These are phyloP conservation scores for Rhynchosporium agropyri DNA, from an alignment of 2,329 filamentous ascomycete genomes.

Conservation along the genomic window DNA sequence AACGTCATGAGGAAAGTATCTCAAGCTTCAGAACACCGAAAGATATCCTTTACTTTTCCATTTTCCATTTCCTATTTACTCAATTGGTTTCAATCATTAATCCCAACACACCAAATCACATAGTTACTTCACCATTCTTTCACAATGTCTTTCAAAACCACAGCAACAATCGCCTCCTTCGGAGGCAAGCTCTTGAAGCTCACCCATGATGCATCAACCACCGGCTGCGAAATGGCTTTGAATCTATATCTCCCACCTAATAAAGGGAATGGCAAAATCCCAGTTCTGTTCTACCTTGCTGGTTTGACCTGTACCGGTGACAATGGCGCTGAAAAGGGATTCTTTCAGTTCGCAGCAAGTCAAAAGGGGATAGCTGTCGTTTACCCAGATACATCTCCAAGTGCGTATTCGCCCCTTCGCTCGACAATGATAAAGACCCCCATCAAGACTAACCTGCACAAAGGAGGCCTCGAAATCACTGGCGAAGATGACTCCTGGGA, in stretches of 20 bases:
- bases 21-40: slow-evolving; percentile 10
- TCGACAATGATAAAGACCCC: no score
- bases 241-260: slow-evolving; percentile 88
- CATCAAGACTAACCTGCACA: no score
- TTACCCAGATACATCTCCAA: slow-evolving; percentile 92
- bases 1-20: slow-evolving; percentile 34
- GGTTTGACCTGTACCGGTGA: slow-evolving; percentile 95
- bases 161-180: slow-evolving; percentile 86
- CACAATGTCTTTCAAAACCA: slow-evolving; percentile 82
- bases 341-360: slow-evolving; percentile 83
- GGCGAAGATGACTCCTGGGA: slow-evolving; percentile 90
- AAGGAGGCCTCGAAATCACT: slow-evolving; percentile 71
- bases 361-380: slow-evolving; percentile 86
- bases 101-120: no score
- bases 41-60: slow-evolving; percentile 7
- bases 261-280: slow-evolving; percentile 59
- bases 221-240: slow-evolving; percentile 86
- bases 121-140: no score
- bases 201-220: slow-evolving; percentile 76
- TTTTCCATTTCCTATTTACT: slow-evolving; percentile 5
- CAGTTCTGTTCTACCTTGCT: slow-evolving; percentile 89
- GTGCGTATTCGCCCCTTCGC: slow-evolving; percentile 49
- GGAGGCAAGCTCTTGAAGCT: slow-evolving; percentile 96
- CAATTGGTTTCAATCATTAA: slow-evolving; percentile 1
- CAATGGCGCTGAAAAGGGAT: slow-evolving; percentile 80